Base-by-base conservation (phyloP, 164 flowering plant genomes). In the Paratinospora sagittata region DNA sequence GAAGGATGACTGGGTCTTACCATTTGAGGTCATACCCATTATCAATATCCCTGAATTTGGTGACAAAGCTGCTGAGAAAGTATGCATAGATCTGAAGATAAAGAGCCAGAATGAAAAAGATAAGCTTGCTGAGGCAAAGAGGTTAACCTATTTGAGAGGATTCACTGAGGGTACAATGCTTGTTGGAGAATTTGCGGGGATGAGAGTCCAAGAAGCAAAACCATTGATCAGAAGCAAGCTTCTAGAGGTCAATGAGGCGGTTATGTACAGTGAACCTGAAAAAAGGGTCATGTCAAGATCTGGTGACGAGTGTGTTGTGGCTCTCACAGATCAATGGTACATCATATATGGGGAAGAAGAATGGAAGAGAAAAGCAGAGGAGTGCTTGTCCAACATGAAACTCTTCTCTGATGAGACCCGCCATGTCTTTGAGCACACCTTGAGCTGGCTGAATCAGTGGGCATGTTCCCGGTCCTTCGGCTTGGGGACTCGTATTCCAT, bases 241-340 rank as follows among this genome's bases (percentile, higher is more conserved):
- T 37, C 73, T 93, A 21, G 94, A 90, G 75, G 71, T 72, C 2
- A 84, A 82, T 8, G 78, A 86, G 73, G 97, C 92, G 41, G 87
- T 93, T 41, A 73, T 77, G 71, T 93, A 93, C 72, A 91, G 97
- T 75, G 98, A 93, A 73, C 98, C 98, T 9, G 97, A 91, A 76
- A 91, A 89, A 81, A 84, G 77, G 66, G 96, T 91, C 13, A 80
- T 88, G 84, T 91, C 97, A 19, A 85, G 97, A 73, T 93, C 97
- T 6, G 98, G 97, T 17, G 98, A 90, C 77, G 98, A 92, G 77
- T 92, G 98, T 79, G 89, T 93, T 55, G 98, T 91, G 72, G 97
- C 97, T 62, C 84, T 91, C 61, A 93, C 97, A 19, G 96, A 91
- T 77, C 98, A 91, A 72, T 93, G 97, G 97, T 93, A 89, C 76